phyloP scores from a whole-genome alignment of 768 basidiomycete species.

The Glaciozyma antarctica region DNA sequence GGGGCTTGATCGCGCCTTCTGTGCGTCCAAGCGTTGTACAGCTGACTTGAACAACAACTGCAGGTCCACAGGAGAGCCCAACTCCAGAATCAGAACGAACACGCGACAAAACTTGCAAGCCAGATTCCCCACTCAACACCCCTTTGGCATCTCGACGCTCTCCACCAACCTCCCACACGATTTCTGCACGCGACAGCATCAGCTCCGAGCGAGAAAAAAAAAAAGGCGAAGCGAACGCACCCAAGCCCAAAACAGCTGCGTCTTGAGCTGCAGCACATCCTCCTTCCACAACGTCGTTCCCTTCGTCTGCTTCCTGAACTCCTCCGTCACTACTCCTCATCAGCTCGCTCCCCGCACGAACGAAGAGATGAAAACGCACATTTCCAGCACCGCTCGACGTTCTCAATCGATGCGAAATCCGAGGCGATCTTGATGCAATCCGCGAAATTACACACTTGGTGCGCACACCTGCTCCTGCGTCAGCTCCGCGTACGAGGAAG shows the following conservation, averaged over 20 bases:
- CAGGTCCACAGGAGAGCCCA: no score
- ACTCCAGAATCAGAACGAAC: no score
- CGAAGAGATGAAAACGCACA: no score
- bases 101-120: no score
- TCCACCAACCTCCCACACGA: not conserved
- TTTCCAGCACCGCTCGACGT: constrained; percentile 71
- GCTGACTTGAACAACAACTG: no score
- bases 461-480: constrained; percentile 33
- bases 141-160: no score
- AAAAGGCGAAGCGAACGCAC: constrained; percentile 44
- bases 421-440: constrained; percentile 93
- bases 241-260: constrained; percentile 94
- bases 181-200: not conserved
- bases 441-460: constrained; percentile 78
- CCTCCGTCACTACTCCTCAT: constrained; percentile 52
- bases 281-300: constrained; percentile 83
- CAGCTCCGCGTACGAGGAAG: not conserved
- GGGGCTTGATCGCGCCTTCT: no score
- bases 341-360: no score
- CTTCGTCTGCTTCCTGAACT: constrained; percentile 77
- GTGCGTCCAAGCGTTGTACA: no score
- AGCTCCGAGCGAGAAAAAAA: not conserved
- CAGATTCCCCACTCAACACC: no score
- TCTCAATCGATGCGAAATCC: constrained; percentile 92
- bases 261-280: constrained; percentile 79